phyloP scores from a whole-genome alignment of 164 flowering plant species.

The Platanus orientalis region DNA sequence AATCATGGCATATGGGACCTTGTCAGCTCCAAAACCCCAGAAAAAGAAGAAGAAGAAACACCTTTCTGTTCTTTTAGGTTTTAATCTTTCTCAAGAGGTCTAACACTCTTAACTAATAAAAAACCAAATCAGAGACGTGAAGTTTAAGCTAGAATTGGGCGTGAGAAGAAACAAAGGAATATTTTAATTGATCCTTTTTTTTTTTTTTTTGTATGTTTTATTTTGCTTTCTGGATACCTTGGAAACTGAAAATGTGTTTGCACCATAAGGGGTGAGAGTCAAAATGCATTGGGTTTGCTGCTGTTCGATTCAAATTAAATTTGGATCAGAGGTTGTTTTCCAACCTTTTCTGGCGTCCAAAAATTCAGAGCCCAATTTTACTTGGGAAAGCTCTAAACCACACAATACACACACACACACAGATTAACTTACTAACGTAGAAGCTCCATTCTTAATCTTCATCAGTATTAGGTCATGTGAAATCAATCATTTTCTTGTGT shows the following conservation, averaged over 20 bases:
- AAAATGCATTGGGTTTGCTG: slow-evolving; percentile 54
- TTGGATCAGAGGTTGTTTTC: slow-evolving; percentile 27
- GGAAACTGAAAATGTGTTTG: slow-evolving; percentile 27
- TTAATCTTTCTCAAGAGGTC: slow-evolving; percentile 8
- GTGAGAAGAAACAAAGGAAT: neutral
- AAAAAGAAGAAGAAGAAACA: neutral
- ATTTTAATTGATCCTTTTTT: slow-evolving; percentile 3
- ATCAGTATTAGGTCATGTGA: slow-evolving; percentile 7
- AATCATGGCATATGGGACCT: slow-evolving; percentile 30
- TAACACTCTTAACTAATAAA: slow-evolving; percentile 2
- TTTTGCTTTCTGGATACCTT: slow-evolving; percentile 19
- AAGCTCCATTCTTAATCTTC: neutral
- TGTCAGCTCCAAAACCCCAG: slow-evolving; percentile 11
- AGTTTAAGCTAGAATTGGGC: slow-evolving; percentile 6
- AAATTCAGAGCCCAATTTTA: slow-evolving; percentile 40
- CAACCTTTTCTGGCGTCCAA: slow-evolving; percentile 27
- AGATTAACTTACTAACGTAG: too few species aligned
- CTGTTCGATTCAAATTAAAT: slow-evolving; percentile 24
- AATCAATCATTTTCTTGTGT: slow-evolving; percentile 13
- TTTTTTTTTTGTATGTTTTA: slow-evolving; percentile 3
- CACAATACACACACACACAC: too few species aligned
- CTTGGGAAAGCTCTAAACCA: slow-evolving; percentile 4
- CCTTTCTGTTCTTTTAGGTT: too few species aligned
- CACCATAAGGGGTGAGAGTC: slow-evolving; percentile 36
- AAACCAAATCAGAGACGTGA: slow-evolving; percentile 1